phyloP scores from a whole-genome alignment of 768 basidiomycete species.

The Rhizopogon rudus region DNA sequence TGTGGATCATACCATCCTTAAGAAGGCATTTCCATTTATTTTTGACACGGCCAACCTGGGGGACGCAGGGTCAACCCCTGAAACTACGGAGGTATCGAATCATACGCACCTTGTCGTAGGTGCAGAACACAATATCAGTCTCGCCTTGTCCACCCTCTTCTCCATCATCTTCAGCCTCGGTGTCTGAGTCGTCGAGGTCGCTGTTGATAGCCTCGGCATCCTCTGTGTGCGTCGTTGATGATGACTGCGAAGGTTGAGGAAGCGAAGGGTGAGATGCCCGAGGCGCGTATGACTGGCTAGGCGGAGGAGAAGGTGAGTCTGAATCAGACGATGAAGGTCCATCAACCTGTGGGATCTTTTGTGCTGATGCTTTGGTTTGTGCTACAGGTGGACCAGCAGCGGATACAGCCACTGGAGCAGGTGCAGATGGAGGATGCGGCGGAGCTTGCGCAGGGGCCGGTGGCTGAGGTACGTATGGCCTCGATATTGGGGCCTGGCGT shows the following conservation, averaged over 20 bases:
- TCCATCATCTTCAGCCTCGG: slow-evolving; percentile 77
- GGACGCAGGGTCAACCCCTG: not conserved
- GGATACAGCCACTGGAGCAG: slow-evolving; percentile 18
- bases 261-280: slow-evolving; percentile 70
- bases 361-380: not conserved
- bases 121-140: slow-evolving; percentile 94
- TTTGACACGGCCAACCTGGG: slow-evolving; percentile 95
- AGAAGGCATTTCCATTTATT: slow-evolving; percentile 99
- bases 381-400: slow-evolving; percentile 1
- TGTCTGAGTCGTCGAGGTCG: slow-evolving; percentile 93
- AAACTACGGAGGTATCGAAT: not conserved
- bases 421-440: slow-evolving; percentile 13
- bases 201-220: slow-evolving; percentile 92
- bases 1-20: slow-evolving; percentile 96
- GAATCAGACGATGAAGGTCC: slow-evolving; percentile 69
- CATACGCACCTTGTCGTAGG: slow-evolving; percentile 86
- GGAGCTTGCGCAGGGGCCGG: slow-evolving; percentile 7
- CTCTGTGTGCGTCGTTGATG: slow-evolving; percentile 32
- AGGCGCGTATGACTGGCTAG: slow-evolving; percentile 56
- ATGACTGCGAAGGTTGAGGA: slow-evolving; percentile 50
- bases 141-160: slow-evolving; percentile 73
- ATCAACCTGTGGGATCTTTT: slow-evolving; percentile 71
- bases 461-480: slow-evolving; percentile 22
- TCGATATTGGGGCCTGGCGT: slow-evolving; percentile 14
- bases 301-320: slow-evolving; percentile 68